Evolutionary conservation across 2,329 filamentous ascomycete genomes (phyloP), one percentile per base, ranked within the genome.

Genomic region (Neurospora crassa): DNA sequence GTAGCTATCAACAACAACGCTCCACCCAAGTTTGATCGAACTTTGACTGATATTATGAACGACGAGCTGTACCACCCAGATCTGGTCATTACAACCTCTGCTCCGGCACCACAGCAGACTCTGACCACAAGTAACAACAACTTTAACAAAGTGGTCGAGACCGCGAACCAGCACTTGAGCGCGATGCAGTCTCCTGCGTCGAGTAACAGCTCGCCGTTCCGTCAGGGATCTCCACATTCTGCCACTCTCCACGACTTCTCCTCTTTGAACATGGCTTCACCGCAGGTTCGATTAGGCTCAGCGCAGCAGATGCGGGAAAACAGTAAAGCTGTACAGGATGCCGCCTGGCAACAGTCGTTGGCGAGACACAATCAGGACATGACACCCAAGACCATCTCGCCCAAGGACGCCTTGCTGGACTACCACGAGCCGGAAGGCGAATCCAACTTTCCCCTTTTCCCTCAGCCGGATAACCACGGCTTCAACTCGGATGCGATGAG

Each of bases 331-430:
- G 85, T 88, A 76, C 87, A 87, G 59, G 89, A 90, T 72, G 86
- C 85, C 0, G 78, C 82, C 11, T 74, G 83, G 20, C 82, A 82
- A 59, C 81, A 84, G 24, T 82, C 84, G 43, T 77, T 84, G 73
- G 74, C 79, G 71, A 77, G 81, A 74, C 76, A 78, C 75, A 75
- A 82, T 40, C 80, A 85, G 67, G 82, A 84, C 0, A 80, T 84
- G 6, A 86, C 85, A 0, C 86, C 91, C n/a, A 92, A 93, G 80
- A 97, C 95, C 0, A 97, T 99, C 67, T 98, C 95, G 1, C 96
- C 95, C 34, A 96, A 97, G 82, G 95, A 98, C 77, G 92, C 94
- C 1, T 82, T 97, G 72, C 82, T 97, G 68, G 94, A 97, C 72
- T 97, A 94, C 78, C 88, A 91, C 73, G 93, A 96, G 47, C 81